Base-by-base conservation (phyloP, 1,139 yeast species). In the Chernovozyma aurita region DNA sequence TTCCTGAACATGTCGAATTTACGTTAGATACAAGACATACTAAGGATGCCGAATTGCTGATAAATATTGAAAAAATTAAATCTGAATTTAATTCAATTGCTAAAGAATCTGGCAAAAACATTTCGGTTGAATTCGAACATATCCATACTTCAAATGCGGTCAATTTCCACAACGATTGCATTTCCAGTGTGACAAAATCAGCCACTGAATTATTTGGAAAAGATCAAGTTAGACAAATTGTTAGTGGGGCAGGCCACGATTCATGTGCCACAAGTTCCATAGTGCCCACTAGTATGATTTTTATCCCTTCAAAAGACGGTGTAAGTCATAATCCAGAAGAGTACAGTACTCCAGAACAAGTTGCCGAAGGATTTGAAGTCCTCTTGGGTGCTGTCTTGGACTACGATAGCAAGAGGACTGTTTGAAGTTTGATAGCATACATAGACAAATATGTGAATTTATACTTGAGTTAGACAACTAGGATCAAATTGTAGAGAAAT, bases 201-300 rank as follows among this genome's bases (percentile, higher is more conserved):
- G 80, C 86, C 0, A 44, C 53, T 18, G 75, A 67, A 28, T 51
- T 76, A 21, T 75, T 70, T 40, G 78, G 78, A 4, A 55, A 58
- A 22, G 63, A 60, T 2, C 53, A 67, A 16, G 59, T 64, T 22
- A 57, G 65, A 39, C 67, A 61, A 25, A 76, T 82, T 35, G 70
- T 73, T 32, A 76, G 83, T 46, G 88, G 88, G 25, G 86, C 87
- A 3, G 87, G 85, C 15, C 88, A 82, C 49, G 90, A 82, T 50
- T 76, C 84, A 3, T 79, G 86, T 47, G 68, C 75, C 24, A 76
- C 83, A 4, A 66, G 75, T 24, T 47, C 59, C 7, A 65, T 70
- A 32, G 71, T 76, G 26, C 88, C 90, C 18, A 80, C 88, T 0
- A 75, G 85, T 1, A 82, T 82, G 88, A 75, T 82, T 21, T 82